Percentiles rank a stretch among this genome's conserved stretches.
These are phyloP conservation scores for Noccaea bulbosa DNA, from an alignment of 345 rosid species.

Conservation along the genomic window DNA sequence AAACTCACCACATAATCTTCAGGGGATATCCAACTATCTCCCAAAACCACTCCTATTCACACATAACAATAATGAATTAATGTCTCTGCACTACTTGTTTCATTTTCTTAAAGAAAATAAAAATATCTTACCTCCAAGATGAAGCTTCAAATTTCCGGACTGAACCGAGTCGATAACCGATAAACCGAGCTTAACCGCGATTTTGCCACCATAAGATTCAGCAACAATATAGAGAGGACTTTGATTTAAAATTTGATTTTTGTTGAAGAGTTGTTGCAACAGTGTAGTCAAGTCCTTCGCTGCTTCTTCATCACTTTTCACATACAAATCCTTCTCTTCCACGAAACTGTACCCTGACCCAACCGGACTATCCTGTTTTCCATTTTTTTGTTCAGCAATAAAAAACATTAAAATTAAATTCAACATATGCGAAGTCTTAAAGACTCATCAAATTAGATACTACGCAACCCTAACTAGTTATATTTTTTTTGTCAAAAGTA, in stretches of 20 bases:
- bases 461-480: slow-evolving; percentile 20
- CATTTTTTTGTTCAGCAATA: slow-evolving; percentile 24
- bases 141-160: slow-evolving; percentile 62
- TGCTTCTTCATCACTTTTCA: slow-evolving; percentile 79
- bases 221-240: slow-evolving; percentile 81
- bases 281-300: slow-evolving; percentile 79
- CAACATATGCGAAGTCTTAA: slow-evolving; percentile 13
- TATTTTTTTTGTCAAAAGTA: background rate
- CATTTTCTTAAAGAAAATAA: background rate
- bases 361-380: slow-evolving; percentile 71
- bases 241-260: slow-evolving; percentile 51
- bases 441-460: slow-evolving; percentile 30
- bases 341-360: slow-evolving; percentile 82
- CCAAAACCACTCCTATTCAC: slow-evolving; percentile 71
- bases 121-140: slow-evolving; percentile 67
- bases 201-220: slow-evolving; percentile 95
- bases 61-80: background rate
- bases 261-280: slow-evolving; percentile 56
- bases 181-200: slow-evolving; percentile 76
- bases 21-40: slow-evolving; percentile 94
- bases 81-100: background rate
- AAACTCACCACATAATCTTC: slow-evolving; percentile 82
- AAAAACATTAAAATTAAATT: slow-evolving; percentile 2
- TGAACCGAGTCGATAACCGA: slow-evolving; percentile 62
- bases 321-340: slow-evolving; percentile 55